Evolutionary conservation across 2,329 filamentous ascomycete genomes (phyloP), one percentile per base, ranked within the genome.

Genomic region (Scedosporium minutisporum): DNA sequence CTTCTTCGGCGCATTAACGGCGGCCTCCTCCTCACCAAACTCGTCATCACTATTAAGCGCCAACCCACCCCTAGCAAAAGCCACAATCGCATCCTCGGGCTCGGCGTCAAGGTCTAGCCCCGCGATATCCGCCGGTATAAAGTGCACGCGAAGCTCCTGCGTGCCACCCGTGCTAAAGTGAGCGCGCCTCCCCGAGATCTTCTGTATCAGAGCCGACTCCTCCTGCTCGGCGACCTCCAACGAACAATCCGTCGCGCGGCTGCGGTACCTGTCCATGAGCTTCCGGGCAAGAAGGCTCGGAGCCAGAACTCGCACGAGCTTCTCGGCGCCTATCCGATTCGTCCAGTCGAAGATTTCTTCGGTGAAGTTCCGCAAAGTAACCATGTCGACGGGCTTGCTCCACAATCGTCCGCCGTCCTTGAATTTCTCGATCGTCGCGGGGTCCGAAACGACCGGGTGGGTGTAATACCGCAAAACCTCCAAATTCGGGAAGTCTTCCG

Each of bases 401-500:
- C 88, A 91, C 9, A 76, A 12, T 38, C 33, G 75, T 48, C 89
- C 77, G 0, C 77, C 77, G 2, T 72, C 71, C 63, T 75, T 78
- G 21, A 93, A 68, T 51, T 76, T 78, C 3, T 82, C 74, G 60
- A 93, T 69, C 27, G 82, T 79, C 7, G 82, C 73, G 5, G 78
- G 67, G 0, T 80, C 79, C 0, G 93, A 97, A 3, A 97, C 88
- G 1, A 89, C 86, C 0, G 95, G 95, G 69, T 93, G 87, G 0
- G 90, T 93, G 68, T 99, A 99, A 70, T 91, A 96, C 10, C 89
- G 82, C 21, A 97, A 76, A 6, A 96, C 85, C 51, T 91, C 88
- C 57, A 84, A 76, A 65, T 90, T 87, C 0, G 95, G 95, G 66
- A 97, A 99, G 42, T 82, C 80, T 0, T 90, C 86, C 0, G 93